A percentile compares a stretch with the other conserved stretches of the same genome.
These are phyloP conservation scores for Diutina rugosa DNA, from an alignment of 1,139 yeast genomes.

Conservation along the genomic window DNA sequence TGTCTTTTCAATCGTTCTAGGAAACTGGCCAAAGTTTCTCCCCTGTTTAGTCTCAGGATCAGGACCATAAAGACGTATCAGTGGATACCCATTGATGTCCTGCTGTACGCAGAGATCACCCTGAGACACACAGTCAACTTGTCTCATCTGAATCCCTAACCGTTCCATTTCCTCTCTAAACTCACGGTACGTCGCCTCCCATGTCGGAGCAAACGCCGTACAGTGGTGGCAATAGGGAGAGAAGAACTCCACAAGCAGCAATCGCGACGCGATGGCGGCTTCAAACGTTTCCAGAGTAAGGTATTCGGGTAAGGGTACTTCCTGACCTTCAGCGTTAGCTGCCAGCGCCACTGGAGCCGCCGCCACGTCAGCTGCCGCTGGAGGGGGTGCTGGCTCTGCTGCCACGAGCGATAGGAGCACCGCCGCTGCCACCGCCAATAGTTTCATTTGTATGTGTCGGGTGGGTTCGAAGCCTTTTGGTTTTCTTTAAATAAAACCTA, in stretches of 20 bases:
- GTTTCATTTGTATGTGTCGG: background rate
- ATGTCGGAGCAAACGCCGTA: conserved; percentile 46
- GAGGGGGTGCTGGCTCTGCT: background rate
- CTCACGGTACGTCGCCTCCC: conserved; percentile 30
- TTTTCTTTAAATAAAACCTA: too few relatives aligned
- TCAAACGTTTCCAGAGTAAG: conserved; percentile 30
- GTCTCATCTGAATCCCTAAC: conserved; percentile 41
- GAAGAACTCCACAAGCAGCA: conserved; percentile 30
- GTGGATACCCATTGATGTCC: conserved; percentile 43
- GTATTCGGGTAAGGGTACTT: conserved; percentile 11
- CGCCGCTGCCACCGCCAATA: background rate
- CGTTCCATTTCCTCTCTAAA: conserved; percentile 23
- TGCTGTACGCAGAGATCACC: conserved; percentile 64
- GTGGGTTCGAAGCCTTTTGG: background rate
- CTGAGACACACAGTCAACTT: conserved; percentile 59
- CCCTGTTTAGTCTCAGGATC: conserved; percentile 6
- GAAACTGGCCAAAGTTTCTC: conserved; percentile 19
- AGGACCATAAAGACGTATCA: conserved; percentile 49
- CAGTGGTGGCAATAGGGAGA: conserved; percentile 70
- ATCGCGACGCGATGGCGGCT: conserved; percentile 24
- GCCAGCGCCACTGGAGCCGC: background rate
- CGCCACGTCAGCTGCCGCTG: background rate
- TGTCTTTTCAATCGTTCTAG: conserved; percentile 30
- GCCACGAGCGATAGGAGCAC: background rate
- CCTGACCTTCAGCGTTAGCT: background rate